Conservation (phyloP, 1,284 basidiomycete genomes). For the Boletus mariae region DNA sequence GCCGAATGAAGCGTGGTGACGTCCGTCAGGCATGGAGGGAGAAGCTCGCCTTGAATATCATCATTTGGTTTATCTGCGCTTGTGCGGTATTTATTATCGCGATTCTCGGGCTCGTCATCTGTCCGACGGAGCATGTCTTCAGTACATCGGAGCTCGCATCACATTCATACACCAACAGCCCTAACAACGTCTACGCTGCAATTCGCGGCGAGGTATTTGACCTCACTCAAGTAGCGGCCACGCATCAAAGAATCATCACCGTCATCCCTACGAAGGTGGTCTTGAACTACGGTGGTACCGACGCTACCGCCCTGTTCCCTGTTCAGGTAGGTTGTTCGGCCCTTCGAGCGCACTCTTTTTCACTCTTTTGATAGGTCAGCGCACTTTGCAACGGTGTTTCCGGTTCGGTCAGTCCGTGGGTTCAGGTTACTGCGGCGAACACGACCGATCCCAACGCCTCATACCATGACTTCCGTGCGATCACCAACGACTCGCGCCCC, state of each 20-base stretch:
- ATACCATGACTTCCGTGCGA: conserved; percentile 95
- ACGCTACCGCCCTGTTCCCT: conserved; percentile 84
- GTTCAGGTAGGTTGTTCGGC: conserved; percentile 64
- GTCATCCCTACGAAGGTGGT: conserved; percentile 77
- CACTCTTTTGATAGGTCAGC: conserved; percentile 58
- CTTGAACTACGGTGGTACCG: conserved; percentile 76
- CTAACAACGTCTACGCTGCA: conserved; percentile 75
- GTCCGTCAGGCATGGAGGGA: conserved; percentile 97
- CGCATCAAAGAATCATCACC: conserved; percentile 66
- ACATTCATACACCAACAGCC: conserved; percentile 62
- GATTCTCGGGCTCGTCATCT: conserved; percentile 85
- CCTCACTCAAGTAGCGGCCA: conserved; percentile 54
- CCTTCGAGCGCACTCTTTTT: conserved; percentile 1
- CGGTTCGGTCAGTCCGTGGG: conserved; percentile 82
- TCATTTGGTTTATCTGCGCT: conserved; percentile 94
- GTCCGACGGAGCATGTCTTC: conserved; percentile 92
- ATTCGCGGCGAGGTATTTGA: conserved; percentile 95
- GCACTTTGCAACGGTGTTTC: conserved; percentile 88
- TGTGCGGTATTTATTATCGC: conserved; percentile 93
- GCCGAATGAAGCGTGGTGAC: conserved; percentile 92
- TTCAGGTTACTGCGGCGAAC: conserved; percentile 79
- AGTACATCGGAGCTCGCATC: conserved; percentile 70
- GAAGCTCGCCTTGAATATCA: conserved; percentile 91
- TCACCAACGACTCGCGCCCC: conserved; percentile 83
- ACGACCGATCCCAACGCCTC: conserved; percentile 75